phyloP scores from a whole-genome alignment of 108 stramenopile species.

The Asterionellopsis glacialis region DNA sequence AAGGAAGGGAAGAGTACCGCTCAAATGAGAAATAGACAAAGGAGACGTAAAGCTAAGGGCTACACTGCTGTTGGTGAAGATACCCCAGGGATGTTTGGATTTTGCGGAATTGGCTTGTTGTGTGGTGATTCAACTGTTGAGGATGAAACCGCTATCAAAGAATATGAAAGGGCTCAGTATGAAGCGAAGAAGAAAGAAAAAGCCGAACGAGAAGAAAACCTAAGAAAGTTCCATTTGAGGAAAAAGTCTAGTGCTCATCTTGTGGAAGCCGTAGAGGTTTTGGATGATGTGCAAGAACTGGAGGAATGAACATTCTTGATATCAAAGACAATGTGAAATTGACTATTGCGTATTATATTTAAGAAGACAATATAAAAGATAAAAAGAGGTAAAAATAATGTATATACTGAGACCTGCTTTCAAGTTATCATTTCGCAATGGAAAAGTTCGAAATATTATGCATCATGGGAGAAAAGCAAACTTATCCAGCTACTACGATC shows the following conservation, averaged over 20 bases:
- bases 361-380: too few relatives aligned
- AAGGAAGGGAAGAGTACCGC: slow-evolving; percentile 47
- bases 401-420: too few relatives aligned
- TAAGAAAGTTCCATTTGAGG: slow-evolving; percentile 15
- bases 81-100: slow-evolving; percentile 4
- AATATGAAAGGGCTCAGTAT: slow-evolving; percentile 41
- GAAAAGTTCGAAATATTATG: too few relatives aligned
- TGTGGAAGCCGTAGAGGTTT: slow-evolving; percentile 1
- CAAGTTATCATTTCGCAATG: too few relatives aligned
- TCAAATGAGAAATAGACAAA: slow-evolving; percentile 57
- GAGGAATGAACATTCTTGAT: not conserved
- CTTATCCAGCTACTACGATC: too few relatives aligned
- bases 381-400: too few relatives aligned
- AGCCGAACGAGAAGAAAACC: slow-evolving; percentile 38
- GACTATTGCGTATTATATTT: too few relatives aligned
- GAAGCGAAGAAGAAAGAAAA: slow-evolving; percentile 35
- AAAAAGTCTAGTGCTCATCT: slow-evolving; percentile 4
- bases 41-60: slow-evolving; percentile 37
- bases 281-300: not conserved
- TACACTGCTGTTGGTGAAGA: not conserved
- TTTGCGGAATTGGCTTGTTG: slow-evolving; percentile 4
- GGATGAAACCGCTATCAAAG: slow-evolving; percentile 34
- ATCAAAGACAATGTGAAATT: too few relatives aligned
- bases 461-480: too few relatives aligned
- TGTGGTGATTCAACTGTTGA: slow-evolving; percentile 61